Base-by-base conservation (phyloP, 1,139 yeast species). In the Zygosaccharomyces pseudobailii region DNA sequence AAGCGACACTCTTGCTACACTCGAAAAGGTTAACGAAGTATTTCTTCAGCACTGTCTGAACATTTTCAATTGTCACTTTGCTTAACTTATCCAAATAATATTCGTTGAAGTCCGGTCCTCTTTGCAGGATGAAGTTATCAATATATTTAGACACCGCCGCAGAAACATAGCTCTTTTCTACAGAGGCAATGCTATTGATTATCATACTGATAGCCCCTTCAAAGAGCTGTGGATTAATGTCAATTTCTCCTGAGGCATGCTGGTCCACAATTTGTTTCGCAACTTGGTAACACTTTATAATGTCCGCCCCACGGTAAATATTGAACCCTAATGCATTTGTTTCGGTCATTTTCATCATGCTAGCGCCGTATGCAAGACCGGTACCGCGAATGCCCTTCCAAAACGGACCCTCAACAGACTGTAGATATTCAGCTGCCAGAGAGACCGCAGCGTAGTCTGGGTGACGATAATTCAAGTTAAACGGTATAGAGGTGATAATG, bases 331-430 rank as follows among this genome's bases (percentile, higher is more conserved):
- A 68, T 43, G 75, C 78, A 2, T 95, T 95, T 31, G 79, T 71
- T 55, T 89, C 96, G 17, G 79, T 62, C 55, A 76, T 75, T 45
- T 80, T 72, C 27, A 73, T 65, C 53, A 88, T 73, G 47, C 71
- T 74, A 1, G 92, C 94, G 28, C 97, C 97, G 66, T 94, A 94
- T 0, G 97, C 97, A 46, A 88, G 73, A 1, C 99, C 99, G 1
- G 90, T 79, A 34, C 99, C 99, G 68, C 99, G 79, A 35, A 94
- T 87, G 43, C 94, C 96, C 61, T 89, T 79, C 97, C 98, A 92
- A 56, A 92, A 84, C 33, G 98, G 97, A 1, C 99, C 99, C 67
- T 94, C 99, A 22, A 88, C 88, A 25, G 90, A 86, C 56, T 84
- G 84, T 51, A 94, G 72, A 60, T 83, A 86, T 49, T 86, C 90